Percentiles rank a stretch among this genome's conserved stretches.
Evolutionary conservation across 495 filamentous ascomycete species (phyloP).

Genomic region (Aspergillus affinis): DNA sequence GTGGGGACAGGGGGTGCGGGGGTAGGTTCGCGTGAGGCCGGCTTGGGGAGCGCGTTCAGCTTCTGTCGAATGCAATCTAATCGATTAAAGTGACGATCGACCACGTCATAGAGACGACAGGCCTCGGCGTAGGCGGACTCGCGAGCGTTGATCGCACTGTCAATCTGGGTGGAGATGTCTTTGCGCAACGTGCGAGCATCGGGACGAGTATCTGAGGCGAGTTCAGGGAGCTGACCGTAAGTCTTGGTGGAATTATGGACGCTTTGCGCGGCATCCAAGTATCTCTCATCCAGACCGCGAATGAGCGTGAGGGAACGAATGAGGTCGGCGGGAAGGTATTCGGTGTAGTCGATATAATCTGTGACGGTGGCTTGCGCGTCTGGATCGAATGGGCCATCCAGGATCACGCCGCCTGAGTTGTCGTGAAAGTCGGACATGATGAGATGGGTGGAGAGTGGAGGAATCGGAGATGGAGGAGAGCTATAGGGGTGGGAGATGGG

Average conservation of each 20-base stretch:
- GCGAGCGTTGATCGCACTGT: slow-evolving; percentile 71
- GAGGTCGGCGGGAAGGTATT: slow-evolving; percentile 93
- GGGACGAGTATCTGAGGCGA: slow-evolving; percentile 53
- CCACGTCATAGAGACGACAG: slow-evolving; percentile 70
- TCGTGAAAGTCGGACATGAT: slow-evolving; percentile 39
- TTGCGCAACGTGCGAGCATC: slow-evolving; percentile 63
- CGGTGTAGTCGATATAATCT: slow-evolving; percentile 95
- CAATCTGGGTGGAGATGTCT: slow-evolving; percentile 71
- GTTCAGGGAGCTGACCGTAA: slow-evolving; percentile 69
- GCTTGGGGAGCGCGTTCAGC: slow-evolving; percentile 72
- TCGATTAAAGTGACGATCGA: slow-evolving; percentile 76
- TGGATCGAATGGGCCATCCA: slow-evolving; percentile 64
- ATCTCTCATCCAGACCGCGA: slow-evolving; percentile 73
- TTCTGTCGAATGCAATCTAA: slow-evolving; percentile 76
- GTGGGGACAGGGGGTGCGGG: slow-evolving; percentile 45
- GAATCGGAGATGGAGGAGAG: slow-evolving; percentile 12
- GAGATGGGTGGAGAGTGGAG: slow-evolving; percentile 1
- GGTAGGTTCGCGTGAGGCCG: slow-evolving; percentile 66
- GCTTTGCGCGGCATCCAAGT: slow-evolving; percentile 59
- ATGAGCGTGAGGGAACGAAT: slow-evolving; percentile 87
- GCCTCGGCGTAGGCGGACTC: slow-evolving; percentile 81
- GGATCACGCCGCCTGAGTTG: slow-evolving; percentile 46
- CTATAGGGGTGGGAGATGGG: slow-evolving; percentile 12
- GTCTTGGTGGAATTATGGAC: slow-evolving; percentile 71
- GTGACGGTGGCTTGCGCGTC: slow-evolving; percentile 93